phyloP scores from a whole-genome alignment of 305 asterid species.

The Rubia occidens region DNA sequence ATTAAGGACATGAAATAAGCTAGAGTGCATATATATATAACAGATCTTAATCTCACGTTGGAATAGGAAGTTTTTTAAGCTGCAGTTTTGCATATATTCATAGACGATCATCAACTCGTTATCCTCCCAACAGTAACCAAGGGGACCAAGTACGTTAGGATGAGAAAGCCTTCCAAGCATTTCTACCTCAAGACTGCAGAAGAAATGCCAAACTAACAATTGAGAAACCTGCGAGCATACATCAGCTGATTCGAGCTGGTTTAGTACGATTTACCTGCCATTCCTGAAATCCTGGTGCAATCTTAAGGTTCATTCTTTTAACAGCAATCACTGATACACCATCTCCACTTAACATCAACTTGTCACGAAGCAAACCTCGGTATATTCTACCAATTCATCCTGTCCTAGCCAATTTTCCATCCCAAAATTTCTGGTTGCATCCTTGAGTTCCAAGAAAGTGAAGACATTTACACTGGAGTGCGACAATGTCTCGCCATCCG shows the following conservation, averaged over 20 bases:
- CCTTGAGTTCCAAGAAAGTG: slow-evolving; percentile 41
- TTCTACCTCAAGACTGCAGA: slow-evolving; percentile 32
- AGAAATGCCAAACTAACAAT: background rate
- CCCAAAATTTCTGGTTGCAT: slow-evolving; percentile 59
- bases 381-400: slow-evolving; percentile 76
- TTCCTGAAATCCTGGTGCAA: slow-evolving; percentile 50
- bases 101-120: slow-evolving; percentile 35
- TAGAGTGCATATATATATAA: background rate
- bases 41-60: slow-evolving; percentile 30
- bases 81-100: slow-evolving; percentile 38
- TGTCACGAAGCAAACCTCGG: slow-evolving; percentile 58
- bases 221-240: background rate
- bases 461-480: slow-evolving; percentile 41
- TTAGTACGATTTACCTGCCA: slow-evolving; percentile 45
- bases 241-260: background rate
- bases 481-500: slow-evolving; percentile 33
- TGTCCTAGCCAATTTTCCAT: slow-evolving; percentile 59
- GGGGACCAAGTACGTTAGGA: slow-evolving; percentile 36
- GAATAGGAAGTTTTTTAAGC: slow-evolving; percentile 40
- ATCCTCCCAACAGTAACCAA: slow-evolving; percentile 44
- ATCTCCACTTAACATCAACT: slow-evolving; percentile 24
- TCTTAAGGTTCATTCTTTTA: slow-evolving; percentile 50
- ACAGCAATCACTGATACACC: slow-evolving; percentile 43
- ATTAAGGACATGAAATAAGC: background rate
- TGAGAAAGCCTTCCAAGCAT: slow-evolving; percentile 42